phyloP scores from a whole-genome alignment of 2,329 filamentous ascomycete species.

The Aspergillus neotritici region DNA sequence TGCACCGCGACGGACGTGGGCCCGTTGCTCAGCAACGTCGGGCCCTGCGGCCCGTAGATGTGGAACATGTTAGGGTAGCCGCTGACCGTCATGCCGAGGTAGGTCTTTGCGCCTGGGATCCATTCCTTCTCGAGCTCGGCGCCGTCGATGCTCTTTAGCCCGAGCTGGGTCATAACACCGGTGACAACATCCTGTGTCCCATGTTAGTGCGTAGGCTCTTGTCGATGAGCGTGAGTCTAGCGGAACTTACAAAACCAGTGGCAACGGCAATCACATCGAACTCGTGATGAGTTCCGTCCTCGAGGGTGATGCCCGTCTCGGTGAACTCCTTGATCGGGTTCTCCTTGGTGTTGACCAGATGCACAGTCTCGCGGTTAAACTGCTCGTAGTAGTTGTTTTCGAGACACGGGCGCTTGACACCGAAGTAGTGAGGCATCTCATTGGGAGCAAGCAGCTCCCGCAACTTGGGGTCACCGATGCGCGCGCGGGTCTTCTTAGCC shows the following conservation, averaged over 20 bases:
- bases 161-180: conserved; percentile 33
- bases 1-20: conserved; percentile 51
- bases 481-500: conserved; percentile 47
- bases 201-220: too few species aligned
- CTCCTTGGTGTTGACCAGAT: conserved; percentile 43
- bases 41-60: conserved; percentile 52
- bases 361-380: conserved; percentile 44
- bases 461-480: conserved; percentile 48
- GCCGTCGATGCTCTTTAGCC: conserved; percentile 26
- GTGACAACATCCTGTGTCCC: conserved; percentile 27
- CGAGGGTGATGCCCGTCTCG: conserved; percentile 36
- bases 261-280: conserved; percentile 38
- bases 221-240: too few species aligned
- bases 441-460: conserved; percentile 51
- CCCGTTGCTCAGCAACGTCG: conserved; percentile 52
- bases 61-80: conserved; percentile 49
- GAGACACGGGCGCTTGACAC: conserved; percentile 47
- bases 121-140: conserved; percentile 33
- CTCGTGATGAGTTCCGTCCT: conserved; percentile 32
- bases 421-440: conserved; percentile 51
- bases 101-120: conserved; percentile 31
- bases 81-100: conserved; percentile 39
- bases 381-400: conserved; percentile 50
- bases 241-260: conserved; percentile 30
- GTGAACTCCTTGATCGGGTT: conserved; percentile 39